Evolutionary conservation across 1,284 basidiomycete species (phyloP), one percentile per base, ranked within the genome.

Genomic region (Spongispora temasekensis): DNA sequence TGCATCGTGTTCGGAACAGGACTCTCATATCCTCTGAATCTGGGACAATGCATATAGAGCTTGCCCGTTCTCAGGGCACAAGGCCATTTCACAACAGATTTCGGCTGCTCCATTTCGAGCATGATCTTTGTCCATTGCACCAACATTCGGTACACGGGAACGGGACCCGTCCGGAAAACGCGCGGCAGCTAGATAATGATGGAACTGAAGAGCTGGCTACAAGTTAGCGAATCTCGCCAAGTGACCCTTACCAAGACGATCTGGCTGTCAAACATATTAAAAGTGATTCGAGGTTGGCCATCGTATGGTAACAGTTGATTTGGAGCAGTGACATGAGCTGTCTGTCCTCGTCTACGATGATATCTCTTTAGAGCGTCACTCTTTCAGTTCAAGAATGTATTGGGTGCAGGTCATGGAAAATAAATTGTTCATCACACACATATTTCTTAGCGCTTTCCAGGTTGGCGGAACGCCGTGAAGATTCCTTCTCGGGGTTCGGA

Each of bases 131-230:
- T 58, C 59, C 54, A 61, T 64, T 34, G 76, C 73, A 8, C 89
- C 89, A 19, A 92, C 83, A 51, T 79, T 77, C 0, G 86, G 87
- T 1, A 83, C 82, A 66, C 90, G 83, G 0, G 78, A 76, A 3
- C 70, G 76, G 5, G 87, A 84, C 2, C n/a, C n/a, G n/a, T n/a
- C n/a, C n/a, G 88, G 87, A 53, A 92, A 85, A 0, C 93, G 89
- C 0, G 87, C 87, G n/a, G 95, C 83, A 1, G 94, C 94, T 12
- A 97, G 78, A 70, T 93, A 95, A 68, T 95, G 90, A 51, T 79
- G 85, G 65, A 81, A 82, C 4, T 71, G 75, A 55, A 83, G 78
- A 46, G 74, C 90, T 90, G 61, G 12, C 30, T 17, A 10, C 13
- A 6, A 5, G 12, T 62, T 12, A 64, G 56, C 17, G 25, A 13